Evolutionary conservation across 2,329 filamentous ascomycete genomes (phyloP).

Genomic region (Scedosporium dehoogii): DNA sequence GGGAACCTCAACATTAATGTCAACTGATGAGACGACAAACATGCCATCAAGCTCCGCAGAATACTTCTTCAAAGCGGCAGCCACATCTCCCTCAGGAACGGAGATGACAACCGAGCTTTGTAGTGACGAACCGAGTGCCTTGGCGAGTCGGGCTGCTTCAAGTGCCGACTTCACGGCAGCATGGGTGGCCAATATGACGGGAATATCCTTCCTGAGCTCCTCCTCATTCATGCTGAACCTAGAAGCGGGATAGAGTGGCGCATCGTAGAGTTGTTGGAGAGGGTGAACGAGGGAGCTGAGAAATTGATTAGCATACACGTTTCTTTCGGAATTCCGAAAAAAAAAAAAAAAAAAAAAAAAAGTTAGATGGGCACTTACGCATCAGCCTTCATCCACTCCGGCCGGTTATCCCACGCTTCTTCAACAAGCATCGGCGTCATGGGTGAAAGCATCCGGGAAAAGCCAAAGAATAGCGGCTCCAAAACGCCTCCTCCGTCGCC

Average conservation of each 20-base stretch:
- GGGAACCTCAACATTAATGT: constrained; percentile 27
- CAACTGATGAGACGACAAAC: constrained; percentile 60
- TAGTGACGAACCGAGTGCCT: constrained; percentile 69
- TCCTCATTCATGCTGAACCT: constrained; percentile 28
- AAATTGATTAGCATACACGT: constrained; percentile 10
- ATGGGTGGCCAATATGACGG: constrained; percentile 44
- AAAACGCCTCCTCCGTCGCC: constrained; percentile 57
- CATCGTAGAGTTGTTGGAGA: constrained; percentile 35
- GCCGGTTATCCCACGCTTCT: constrained; percentile 75
- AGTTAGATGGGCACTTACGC: constrained; percentile 20
- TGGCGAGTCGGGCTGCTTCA: constrained; percentile 61
- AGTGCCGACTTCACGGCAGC: constrained; percentile 63
- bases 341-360: too few species aligned
- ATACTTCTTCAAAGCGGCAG: constrained; percentile 27
- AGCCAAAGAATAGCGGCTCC: constrained; percentile 57
- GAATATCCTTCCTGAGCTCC: constrained; percentile 31
- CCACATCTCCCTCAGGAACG: constrained; percentile 26
- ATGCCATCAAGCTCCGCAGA: constrained; percentile 46
- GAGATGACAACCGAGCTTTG: constrained; percentile 60
- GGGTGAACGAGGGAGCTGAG: constrained; percentile 25
- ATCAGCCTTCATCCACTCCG: constrained; percentile 48
- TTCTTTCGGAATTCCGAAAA: not conserved
- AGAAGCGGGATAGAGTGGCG: constrained; percentile 29
- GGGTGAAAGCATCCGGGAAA: constrained; percentile 71
- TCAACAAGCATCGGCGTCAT: constrained; percentile 77